Base-by-base conservation (phyloP, 768 basidiomycete species). In the Mycena rebaudengoi region DNA sequence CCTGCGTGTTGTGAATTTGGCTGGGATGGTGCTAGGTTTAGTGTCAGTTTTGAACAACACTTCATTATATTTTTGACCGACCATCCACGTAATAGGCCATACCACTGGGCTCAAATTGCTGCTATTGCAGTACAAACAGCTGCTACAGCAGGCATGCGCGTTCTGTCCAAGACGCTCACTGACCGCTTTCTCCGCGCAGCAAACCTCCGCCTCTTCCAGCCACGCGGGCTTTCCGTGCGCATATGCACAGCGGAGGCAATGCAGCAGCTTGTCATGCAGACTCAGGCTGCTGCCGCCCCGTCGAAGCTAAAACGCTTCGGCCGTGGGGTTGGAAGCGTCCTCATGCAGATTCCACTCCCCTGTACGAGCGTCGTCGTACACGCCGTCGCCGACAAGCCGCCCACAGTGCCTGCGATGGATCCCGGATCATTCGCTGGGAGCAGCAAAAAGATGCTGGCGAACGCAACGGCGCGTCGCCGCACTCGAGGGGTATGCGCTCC, bases 41-140 rank as follows among this genome's bases (percentile, higher is more conserved):
- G 68, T 73, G 71, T 70, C 46, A 12, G 70, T 54, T 18, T 6
- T n/a, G n/a, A n/a, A n/a, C n/a, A n/a, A n/a, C n/a, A n/a, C 26
- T 20, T 25, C 26, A 41, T 39, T 6, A 14, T 13, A 16, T 18
- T 26, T 32, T 12, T 30, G n/a, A 10, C 18, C 46, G n/a, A 11
- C 2, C 4, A 18, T 50, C 14, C n/a, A 18, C 33, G 20, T 16
- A 23, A 21, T 26, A 62, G 70, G 14, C 71, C 71, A n/a, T 68
- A 70, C 30, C 69, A 73, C 41, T 73, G 72, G 72, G 66, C 69
- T 2, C 66, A 68, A 60, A 35, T 72, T 6, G 71, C 72, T 10
- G 60, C 66, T 14, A 50, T 44, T 3, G 65, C 53, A 6, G 63
- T 72, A 1, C 66, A 69, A 46, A 61, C 62, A 11, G 50, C 43